Percentiles rank a stretch among this genome's conserved stretches.
phyloP scores from a whole-genome alignment of 2,329 filamentous ascomycete species.

The Dothidotthia symphoricarpi region DNA sequence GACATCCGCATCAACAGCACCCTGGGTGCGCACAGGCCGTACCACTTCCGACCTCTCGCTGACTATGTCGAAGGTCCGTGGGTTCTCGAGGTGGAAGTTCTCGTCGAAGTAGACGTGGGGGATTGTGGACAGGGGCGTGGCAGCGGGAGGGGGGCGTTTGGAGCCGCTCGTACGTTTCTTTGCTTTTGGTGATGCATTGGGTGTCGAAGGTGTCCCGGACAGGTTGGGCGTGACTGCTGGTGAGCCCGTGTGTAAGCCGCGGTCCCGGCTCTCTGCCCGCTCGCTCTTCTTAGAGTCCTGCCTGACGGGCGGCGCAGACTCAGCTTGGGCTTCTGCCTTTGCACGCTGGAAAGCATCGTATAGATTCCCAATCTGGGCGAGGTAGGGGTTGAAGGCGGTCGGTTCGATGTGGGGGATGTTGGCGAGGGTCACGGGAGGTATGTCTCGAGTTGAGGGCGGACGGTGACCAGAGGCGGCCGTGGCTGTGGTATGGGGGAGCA shows the following conservation, averaged over 20 bases:
- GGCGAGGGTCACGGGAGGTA: slow-evolving; percentile 86
- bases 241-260: slow-evolving; percentile 36
- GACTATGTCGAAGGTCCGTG: slow-evolving; percentile 91
- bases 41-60: slow-evolving; percentile 97
- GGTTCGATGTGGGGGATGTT: slow-evolving; percentile 81
- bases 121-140: slow-evolving; percentile 87
- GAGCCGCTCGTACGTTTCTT: slow-evolving; percentile 53
- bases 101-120: slow-evolving; percentile 93
- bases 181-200: slow-evolving; percentile 50
- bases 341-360: slow-evolving; percentile 87
- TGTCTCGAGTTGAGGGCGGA: slow-evolving; percentile 81
- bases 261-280: slow-evolving; percentile 49
- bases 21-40: slow-evolving; percentile 54
- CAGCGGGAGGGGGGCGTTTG: slow-evolving; percentile 65
- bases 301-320: slow-evolving; percentile 48
- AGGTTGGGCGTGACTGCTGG: slow-evolving; percentile 42
- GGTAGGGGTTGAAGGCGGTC: slow-evolving; percentile 78
- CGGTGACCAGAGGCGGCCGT: slow-evolving; percentile 71
- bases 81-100: slow-evolving; percentile 92
- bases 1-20: slow-evolving; percentile 53
- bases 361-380: slow-evolving; percentile 78
- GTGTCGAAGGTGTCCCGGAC: slow-evolving; percentile 43
- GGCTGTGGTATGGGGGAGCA: slow-evolving; percentile 73
- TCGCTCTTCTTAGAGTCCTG: slow-evolving; percentile 52
- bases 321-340: slow-evolving; percentile 72